These are phyloP conservation scores for Neurospora sp. DNA, from an alignment of 2,329 filamentous ascomycete genomes.

Conservation along the genomic window DNA sequence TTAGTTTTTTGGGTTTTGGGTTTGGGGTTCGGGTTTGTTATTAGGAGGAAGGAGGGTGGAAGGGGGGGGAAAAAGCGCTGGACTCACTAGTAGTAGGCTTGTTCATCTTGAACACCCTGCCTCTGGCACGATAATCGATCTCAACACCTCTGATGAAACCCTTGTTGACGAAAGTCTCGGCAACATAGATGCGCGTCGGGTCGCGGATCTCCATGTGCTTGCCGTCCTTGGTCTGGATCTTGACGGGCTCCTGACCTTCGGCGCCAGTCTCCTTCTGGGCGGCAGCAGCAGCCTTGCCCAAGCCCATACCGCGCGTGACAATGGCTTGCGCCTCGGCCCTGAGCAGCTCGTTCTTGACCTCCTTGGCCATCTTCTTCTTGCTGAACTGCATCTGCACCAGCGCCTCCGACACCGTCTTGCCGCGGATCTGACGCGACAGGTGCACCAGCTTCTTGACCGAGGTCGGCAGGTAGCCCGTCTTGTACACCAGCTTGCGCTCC, in stretches of 20 bases:
- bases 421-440: constrained; percentile 77
- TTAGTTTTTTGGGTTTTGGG: not conserved
- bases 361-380: constrained; percentile 81
- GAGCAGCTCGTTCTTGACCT: constrained; percentile 70
- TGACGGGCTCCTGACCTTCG: constrained; percentile 25
- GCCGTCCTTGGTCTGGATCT: constrained; percentile 66
- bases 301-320: constrained; percentile 73
- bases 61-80: not conserved
- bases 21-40: not conserved
- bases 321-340: constrained; percentile 74
- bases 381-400: constrained; percentile 92
- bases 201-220: constrained; percentile 61
- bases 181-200: constrained; percentile 76
- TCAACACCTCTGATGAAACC: constrained; percentile 49
- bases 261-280: constrained; percentile 13
- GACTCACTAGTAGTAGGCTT: constrained; percentile 67
- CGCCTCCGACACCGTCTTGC: constrained; percentile 89
- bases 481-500: constrained; percentile 44
- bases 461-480: constrained; percentile 68
- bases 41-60: not conserved
- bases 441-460: constrained; percentile 85
- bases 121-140: constrained; percentile 66
- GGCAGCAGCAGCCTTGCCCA: constrained; percentile 30
- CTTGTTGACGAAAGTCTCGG: constrained; percentile 85
- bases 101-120: constrained; percentile 55